A percentile compares a stretch with the other conserved stretches of the same genome.
Evolutionary conservation across 768 basidiomycete genomes (phyloP).

Genomic region (Tylopilus felleus): DNA sequence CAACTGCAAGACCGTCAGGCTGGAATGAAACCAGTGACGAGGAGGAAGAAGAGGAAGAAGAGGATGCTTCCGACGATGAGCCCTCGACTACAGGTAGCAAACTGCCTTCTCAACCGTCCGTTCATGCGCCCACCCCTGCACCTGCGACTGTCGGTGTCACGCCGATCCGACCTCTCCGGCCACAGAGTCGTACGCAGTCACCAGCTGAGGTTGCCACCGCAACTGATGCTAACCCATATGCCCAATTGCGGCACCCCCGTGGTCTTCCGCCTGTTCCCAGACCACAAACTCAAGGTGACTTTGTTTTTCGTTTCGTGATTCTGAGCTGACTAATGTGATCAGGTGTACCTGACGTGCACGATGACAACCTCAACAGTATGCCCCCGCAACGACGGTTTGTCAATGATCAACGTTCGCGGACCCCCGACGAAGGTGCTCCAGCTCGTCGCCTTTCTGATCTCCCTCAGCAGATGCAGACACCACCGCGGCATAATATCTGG

Average conservation of each 20-base stretch:
- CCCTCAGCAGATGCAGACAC: conserved; percentile 38
- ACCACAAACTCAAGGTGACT: conserved; percentile 43
- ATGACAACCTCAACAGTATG: conserved; percentile 37
- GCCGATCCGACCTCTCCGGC: conserved; percentile 27
- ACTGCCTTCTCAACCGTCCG: conserved; percentile 26
- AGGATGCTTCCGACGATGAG: conserved; percentile 61
- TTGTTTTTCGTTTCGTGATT: background rate
- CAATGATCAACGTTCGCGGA: conserved; percentile 55
- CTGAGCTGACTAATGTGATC: conserved; percentile 5
- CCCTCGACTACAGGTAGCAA: conserved; percentile 35
- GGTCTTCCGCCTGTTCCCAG: conserved; percentile 64
- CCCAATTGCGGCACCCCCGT: conserved; percentile 56
- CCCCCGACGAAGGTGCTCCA: conserved; percentile 55
- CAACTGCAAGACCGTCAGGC: conserved; percentile 40
- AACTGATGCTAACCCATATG: conserved; percentile 36
- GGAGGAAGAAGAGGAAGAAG: conserved; percentile 66
- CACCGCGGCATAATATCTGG: conserved; percentile 76
- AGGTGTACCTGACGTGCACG: conserved; percentile 38
- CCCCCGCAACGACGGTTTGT: conserved; percentile 46
- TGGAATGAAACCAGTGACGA: conserved; percentile 78
- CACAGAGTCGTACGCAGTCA: conserved; percentile 31
- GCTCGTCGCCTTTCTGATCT: conserved; percentile 55
- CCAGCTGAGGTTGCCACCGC: conserved; percentile 29
- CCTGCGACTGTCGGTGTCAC: conserved; percentile 20
- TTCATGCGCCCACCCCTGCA: conserved; percentile 16